Base-by-base conservation (phyloP, 2,329 filamentous ascomycete genomes). In the Simplicillium sp. region DNA sequence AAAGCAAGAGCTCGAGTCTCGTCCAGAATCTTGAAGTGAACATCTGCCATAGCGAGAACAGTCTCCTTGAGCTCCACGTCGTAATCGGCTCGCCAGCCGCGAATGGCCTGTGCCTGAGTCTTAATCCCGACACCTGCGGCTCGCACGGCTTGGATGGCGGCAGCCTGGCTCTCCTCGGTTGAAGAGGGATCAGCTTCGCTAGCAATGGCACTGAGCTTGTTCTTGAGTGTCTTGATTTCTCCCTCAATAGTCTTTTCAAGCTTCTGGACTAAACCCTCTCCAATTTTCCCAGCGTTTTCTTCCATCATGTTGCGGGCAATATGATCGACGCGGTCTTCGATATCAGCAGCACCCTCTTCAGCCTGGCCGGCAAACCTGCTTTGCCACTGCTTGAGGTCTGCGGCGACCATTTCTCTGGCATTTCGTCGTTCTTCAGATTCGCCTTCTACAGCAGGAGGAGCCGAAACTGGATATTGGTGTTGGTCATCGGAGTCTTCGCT, bases 381-480 rank as follows among this genome's bases (percentile, higher is more conserved):
- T 60, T 96, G 84, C 90, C 92, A 98, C 42, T 74, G 73, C 49
- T 77, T 74, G 12, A 98, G 73, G 57, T 98, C 92, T 35, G 82
- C 75, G 2, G 80, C 72, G 34, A 97, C 84, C 47, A 75, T 76
- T 52, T 82, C 75, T 35, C 78, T 77, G 3, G 75, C 75, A 4
- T 70, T 73, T 40, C 74, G 73, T 18, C 75, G 72, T 13, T 67
- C 60, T 18, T 79, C 73, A 25, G 73, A 68, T 42, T 77, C 73
- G 29, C 65, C 58, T 38, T 69, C 56, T 48, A 65, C 58, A 3
- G 65, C 51, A 11, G 71, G 60, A 1, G 73, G 70, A 3, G 71
- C 60, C 37, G 62, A 52, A 4, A 73, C 61, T 11, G 60, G 60
- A 39, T 56, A 53, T 40, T 52, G 47, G 29, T 11, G 11, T 7